Base-by-base conservation (phyloP, 1,139 yeast genomes). In the Candida tetrigidarum region DNA sequence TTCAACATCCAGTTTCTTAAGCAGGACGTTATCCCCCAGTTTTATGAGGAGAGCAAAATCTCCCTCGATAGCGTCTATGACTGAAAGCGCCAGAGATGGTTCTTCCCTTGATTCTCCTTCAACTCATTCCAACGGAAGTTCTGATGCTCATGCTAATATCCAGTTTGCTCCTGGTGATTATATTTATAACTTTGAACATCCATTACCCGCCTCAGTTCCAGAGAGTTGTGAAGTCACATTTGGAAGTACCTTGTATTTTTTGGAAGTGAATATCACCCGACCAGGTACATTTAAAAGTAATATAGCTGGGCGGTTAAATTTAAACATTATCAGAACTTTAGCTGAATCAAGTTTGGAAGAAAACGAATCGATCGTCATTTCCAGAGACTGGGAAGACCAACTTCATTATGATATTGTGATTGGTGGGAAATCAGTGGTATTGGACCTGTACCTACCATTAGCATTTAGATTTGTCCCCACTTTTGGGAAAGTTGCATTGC, bases 321-420 rank as follows among this genome's bases (percentile, higher is more conserved):
- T 93, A 1, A 74, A 72, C 4, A 70, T 93, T 20, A 80, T 93
- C 5, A 73, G 99, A 51, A 78, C 91, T 0, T 93, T 92, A 7
- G 76, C 90, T 0, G 92, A 86, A 48, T 80, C 79, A 37, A 87
- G 90, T 43, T 76, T 86, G 34, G 98, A 93, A 61, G 92, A 89
- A 57, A 84, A 87, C 50, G 99, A 93, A 61, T 98, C 99, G 0
- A 93, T 93, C 43, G 89, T 91, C 5, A 91, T 93, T 34, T 76
- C 87, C 12, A 76, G 96, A 51, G 93, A 88, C 54, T 93, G 99
- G 99, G 98, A 93, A 62, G 92, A 88, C 60, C 91, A 88, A 59
- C 66, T 93, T 35, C 84, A 84, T 54, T 93, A 93, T 60, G 97
- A 93, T 59, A 90, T 93, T 42, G 84, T 90, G 23, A 84, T 93